These are phyloP conservation scores for Teratosphaeria destructans DNA, from an alignment of 2,329 filamentous ascomycete species.

Conservation along the genomic window DNA sequence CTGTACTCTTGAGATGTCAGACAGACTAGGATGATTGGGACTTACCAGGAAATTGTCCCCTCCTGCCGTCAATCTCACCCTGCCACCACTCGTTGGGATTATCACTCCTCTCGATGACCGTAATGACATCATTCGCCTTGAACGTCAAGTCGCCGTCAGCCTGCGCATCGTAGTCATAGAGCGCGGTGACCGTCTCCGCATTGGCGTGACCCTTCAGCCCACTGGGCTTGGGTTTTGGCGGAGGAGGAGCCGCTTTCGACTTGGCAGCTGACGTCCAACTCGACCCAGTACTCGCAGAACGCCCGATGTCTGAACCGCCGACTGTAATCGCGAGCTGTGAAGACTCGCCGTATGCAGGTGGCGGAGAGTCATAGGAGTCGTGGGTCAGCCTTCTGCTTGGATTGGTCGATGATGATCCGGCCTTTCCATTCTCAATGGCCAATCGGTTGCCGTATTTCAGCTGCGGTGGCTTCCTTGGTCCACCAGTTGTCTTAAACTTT, in stretches of 20 bases:
- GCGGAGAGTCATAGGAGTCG: constrained; percentile 13
- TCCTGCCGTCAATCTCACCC: constrained; percentile 65
- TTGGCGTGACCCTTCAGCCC: constrained; percentile 51
- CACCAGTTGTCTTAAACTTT: constrained; percentile 82
- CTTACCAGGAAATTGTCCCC: constrained; percentile 92
- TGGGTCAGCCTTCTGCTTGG: constrained; percentile 13
- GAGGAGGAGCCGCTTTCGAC: constrained; percentile 39
- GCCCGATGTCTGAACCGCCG: constrained; percentile 16
- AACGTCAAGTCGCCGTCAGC: constrained; percentile 92
- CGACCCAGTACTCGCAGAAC: constrained; percentile 24
- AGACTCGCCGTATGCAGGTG: constrained; percentile 16
- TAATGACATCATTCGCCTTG: constrained; percentile 75
- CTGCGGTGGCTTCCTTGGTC: constrained; percentile 38
- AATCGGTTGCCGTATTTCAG: constrained; percentile 39
- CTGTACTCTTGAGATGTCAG: background rate
- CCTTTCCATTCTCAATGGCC: constrained; percentile 23
- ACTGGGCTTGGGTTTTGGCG: constrained; percentile 55
- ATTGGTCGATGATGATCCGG: background rate
- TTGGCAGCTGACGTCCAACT: constrained; percentile 37
- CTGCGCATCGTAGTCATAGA: constrained; percentile 95
- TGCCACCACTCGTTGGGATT: constrained; percentile 98
- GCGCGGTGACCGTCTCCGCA: constrained; percentile 71
- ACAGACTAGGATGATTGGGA: constrained; percentile 6
- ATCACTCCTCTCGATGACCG: constrained; percentile 61
- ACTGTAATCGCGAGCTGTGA: background rate